phyloP scores from a whole-genome alignment of 805 yeast species.

The Cyberlindnera galapagoensis region DNA sequence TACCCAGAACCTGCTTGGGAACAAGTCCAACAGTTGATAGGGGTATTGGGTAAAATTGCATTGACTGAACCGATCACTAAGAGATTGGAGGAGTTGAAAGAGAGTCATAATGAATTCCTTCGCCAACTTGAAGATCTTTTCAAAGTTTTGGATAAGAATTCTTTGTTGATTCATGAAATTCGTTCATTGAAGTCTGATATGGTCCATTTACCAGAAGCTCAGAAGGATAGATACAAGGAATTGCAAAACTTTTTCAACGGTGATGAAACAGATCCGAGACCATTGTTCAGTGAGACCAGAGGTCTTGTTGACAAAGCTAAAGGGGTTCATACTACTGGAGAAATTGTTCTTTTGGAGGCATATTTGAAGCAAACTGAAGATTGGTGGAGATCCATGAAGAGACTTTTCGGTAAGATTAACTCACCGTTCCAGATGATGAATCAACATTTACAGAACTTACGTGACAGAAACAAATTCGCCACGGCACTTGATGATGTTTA shows the following conservation, averaged over 20 bases:
- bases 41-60: slow-evolving; percentile 1
- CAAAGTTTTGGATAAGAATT: background rate
- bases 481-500: slow-evolving; percentile 23
- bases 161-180: background rate
- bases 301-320: slow-evolving; percentile 20
- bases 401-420: slow-evolving; percentile 29
- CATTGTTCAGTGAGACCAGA: slow-evolving; percentile 24
- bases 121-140: slow-evolving; percentile 13
- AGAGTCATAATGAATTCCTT: slow-evolving; percentile 11
- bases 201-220: slow-evolving; percentile 2
- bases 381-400: slow-evolving; percentile 31
- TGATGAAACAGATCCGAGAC: slow-evolving; percentile 26
- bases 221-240: slow-evolving; percentile 3
- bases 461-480: slow-evolving; percentile 16
- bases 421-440: slow-evolving; percentile 27
- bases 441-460: slow-evolving; percentile 22
- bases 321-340: slow-evolving; percentile 5
- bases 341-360: slow-evolving; percentile 13
- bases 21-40: background rate
- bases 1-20: background rate
- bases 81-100: slow-evolving; percentile 8
- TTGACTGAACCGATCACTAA: slow-evolving; percentile 5
- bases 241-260: slow-evolving; percentile 23
- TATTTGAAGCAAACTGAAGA: slow-evolving; percentile 26
- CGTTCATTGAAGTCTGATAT: background rate